phyloP scores from a whole-genome alignment of 2,329 filamentous ascomycete genomes.

The Fusarium xyrophilum region DNA sequence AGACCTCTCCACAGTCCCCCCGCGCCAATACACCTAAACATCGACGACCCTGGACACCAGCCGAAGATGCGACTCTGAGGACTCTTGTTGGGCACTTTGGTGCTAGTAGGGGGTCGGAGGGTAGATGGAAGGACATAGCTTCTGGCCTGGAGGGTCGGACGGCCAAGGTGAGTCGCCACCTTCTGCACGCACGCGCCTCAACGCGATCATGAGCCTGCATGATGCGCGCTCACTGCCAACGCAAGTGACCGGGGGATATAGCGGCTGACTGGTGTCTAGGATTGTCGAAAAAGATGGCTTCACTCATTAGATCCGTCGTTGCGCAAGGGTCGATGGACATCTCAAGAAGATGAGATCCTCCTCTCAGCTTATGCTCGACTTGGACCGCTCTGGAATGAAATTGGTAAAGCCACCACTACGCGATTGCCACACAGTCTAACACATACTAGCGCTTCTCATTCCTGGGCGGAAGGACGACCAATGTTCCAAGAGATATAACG shows the following conservation, averaged over 20 bases:
- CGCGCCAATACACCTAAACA: constrained; percentile 31
- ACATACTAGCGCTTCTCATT: constrained; percentile 32
- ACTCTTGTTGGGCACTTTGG: constrained; percentile 41
- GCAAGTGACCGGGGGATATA: neutral
- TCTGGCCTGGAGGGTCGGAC: constrained; percentile 37
- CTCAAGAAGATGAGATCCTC: constrained; percentile 41
- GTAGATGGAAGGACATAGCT: constrained; percentile 43
- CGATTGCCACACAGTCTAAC: neutral
- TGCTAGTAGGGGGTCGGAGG: constrained; percentile 37
- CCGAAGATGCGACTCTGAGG: constrained; percentile 41
- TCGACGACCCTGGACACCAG: constrained; percentile 38
- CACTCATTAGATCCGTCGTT: constrained; percentile 43
- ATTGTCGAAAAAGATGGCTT: constrained; percentile 44
- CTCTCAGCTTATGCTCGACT: constrained; percentile 41
- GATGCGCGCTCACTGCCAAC: neutral
- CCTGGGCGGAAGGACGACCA: constrained; percentile 44
- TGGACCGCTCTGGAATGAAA: constrained; percentile 40
- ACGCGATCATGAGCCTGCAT: neutral
- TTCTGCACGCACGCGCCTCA: neutral
- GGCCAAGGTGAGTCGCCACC: constrained; percentile 37
- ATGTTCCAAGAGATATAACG: constrained; percentile 43
- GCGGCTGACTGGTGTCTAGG: constrained; percentile 19
- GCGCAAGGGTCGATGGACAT: constrained; percentile 42
- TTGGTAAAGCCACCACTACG: constrained; percentile 13
- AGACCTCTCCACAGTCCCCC: constrained; percentile 36